These are phyloP conservation scores for Salvia miltiorrhiza DNA, from an alignment of 257 asterid genomes.

Conservation along the genomic window DNA sequence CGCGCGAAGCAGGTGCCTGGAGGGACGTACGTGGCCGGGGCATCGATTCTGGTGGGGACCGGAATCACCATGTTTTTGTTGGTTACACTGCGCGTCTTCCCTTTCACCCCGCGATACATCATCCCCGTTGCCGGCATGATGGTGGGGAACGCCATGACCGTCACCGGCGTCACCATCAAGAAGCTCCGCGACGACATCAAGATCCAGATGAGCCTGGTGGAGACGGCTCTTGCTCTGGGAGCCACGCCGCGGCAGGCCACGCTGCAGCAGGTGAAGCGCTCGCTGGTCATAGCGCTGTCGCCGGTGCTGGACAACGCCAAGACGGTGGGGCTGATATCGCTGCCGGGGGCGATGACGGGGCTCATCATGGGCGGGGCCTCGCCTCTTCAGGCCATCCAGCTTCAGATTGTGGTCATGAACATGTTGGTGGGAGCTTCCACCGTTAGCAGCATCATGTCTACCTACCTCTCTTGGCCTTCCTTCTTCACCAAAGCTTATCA, in stretches of 20 bases:
- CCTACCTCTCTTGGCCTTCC: constrained; percentile 86
- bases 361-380: constrained; percentile 98
- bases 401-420: constrained; percentile 87
- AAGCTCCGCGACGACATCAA: constrained; percentile 87
- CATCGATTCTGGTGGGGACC: constrained; percentile 71
- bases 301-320: constrained; percentile 92
- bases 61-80: constrained; percentile 58
- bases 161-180: constrained; percentile 92
- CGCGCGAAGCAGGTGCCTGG: constrained; percentile 89
- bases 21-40: constrained; percentile 80
- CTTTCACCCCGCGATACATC: constrained; percentile 85
- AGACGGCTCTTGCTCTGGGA: constrained; percentile 88
- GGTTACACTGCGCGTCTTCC: constrained; percentile 62
- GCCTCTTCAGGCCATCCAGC: constrained; percentile 81
- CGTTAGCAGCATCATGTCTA: constrained; percentile 75
- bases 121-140: constrained; percentile 94
- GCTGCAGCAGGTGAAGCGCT: constrained; percentile 74
- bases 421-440: constrained; percentile 91
- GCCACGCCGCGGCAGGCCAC: constrained; percentile 97
- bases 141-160: constrained; percentile 95
- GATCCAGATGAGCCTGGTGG: constrained; percentile 72
- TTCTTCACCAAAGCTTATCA: constrained; percentile 91
- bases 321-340: constrained; percentile 82
- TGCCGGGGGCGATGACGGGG: constrained; percentile 98
- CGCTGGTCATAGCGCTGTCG: constrained; percentile 76